Conservation (phyloP, 768 basidiomycete species). For the Agaricus subrufescens region DNA sequence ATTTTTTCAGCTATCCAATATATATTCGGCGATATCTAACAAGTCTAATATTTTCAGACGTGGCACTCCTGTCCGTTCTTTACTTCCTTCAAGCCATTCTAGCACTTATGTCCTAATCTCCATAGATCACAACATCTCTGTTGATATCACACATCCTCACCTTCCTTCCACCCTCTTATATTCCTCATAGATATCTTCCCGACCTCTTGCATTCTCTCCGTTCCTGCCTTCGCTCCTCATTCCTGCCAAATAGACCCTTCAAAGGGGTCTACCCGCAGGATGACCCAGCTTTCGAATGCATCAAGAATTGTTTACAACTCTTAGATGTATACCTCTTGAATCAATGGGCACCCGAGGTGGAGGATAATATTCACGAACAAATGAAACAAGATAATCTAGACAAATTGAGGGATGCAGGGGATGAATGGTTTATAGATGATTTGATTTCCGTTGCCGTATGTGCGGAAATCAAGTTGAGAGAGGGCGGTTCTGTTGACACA, state of each 20-base stretch:
- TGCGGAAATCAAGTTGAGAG: conserved; percentile 30
- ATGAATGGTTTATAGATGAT: conserved; percentile 41
- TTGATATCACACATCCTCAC: conserved; percentile 49
- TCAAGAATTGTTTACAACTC: conserved; percentile 53
- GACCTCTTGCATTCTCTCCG: conserved; percentile 28
- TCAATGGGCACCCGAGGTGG: conserved; percentile 36
- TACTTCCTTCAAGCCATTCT: background rate
- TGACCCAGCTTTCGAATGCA: conserved; percentile 30
- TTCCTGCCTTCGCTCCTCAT: conserved; percentile 31
- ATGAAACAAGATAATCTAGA: conserved; percentile 11
- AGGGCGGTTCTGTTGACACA: conserved; percentile 13
- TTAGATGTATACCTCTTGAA: conserved; percentile 61
- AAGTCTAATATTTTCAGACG: conserved; percentile 32
- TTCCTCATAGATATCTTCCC: conserved; percentile 30
- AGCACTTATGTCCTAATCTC: background rate
- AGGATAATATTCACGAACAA: background rate
- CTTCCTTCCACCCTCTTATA: conserved; percentile 39
- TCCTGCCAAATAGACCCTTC: conserved; percentile 25
- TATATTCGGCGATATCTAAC: conserved; percentile 28
- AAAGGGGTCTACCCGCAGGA: conserved; percentile 23
- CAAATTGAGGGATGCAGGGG: conserved; percentile 30
- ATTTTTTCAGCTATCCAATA: conserved; percentile 26
- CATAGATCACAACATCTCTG: conserved; percentile 49
- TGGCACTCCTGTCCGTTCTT: conserved; percentile 26
- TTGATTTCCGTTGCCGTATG: conserved; percentile 49